Base-by-base conservation (phyloP, 768 basidiomycete species). In the Naganishia randhawae region DNA sequence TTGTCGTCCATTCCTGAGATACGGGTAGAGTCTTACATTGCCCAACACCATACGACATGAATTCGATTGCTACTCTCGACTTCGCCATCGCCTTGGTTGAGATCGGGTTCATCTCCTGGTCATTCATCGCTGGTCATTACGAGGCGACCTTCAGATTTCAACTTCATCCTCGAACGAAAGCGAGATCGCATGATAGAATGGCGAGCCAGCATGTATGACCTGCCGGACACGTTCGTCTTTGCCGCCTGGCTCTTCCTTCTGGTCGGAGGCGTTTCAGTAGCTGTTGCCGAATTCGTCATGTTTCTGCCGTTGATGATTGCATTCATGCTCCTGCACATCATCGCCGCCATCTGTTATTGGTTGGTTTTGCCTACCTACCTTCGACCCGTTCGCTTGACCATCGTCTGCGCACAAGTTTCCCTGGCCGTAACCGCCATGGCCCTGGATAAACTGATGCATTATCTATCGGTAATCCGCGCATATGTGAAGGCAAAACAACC, bases 81-180 rank as follows among this genome's bases (percentile, higher is more conserved):
- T 22, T 55, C 19, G 33, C 54, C 3, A 33, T 55, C 1, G 54
- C 27, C 16, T 3, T 55, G 14, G 3, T 33, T 9, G 54, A 55
- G 1, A 55, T 55, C 16, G 27, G n/a, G 16, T 33, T 29, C 3
- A 8, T 55, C 16, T 11, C 32, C 33, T 22, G n/a, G 32, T 14
- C 11, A 11, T 17, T 55, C 33, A 11, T 55, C 33, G 14, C 35
- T 6, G 16, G 29, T 19, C 54, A 55, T 19, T 55, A 55, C 54
- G n/a, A 22, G 32, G 19, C 35, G 35, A 33, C 54, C 54, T 19
- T 55, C 54, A 22, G n/a, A 29, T 35, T 55, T 33, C 33, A 33
- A 55, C 33, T 55, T 55, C 6, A 55, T 55, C 54, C n/a, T 33
- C 54, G 22, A 55, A n/a, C 54, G 33, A n/a, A n/a, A n/a, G 1